Base-by-base conservation (phyloP, 1,284 basidiomycete species). In the Pseudomicrostroma phylloplanum region DNA sequence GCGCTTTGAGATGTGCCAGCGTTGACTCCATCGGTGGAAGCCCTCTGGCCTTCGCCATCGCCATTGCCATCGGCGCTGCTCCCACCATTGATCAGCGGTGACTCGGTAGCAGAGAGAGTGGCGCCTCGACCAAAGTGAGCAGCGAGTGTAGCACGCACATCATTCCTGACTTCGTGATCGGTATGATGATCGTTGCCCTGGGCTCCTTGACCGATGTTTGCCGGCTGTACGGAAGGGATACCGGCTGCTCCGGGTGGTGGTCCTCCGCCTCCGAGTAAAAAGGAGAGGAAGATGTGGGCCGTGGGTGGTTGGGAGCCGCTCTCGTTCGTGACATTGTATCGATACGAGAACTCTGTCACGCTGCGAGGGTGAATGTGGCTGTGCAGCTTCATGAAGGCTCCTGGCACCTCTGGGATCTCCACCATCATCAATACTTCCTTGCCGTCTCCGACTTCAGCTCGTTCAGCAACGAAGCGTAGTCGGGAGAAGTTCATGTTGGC, bases 401-500 rank as follows among this genome's bases (percentile, higher is more conserved):
- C 54, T 21, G 67, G 39, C 26, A 82, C 83, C 78, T 99, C 96
- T 23, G 94, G 92, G 59, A 98, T 89, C 74, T 91, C 89, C 42
- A 97, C 90, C 71, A 89, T 90, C 67, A 98, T 83, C 59, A 98
- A 83, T 0, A 90, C 94, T 80, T 99, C 96, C 59, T 89, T 86
- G 41, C 93, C 88, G 81, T 98, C 96, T 70, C 96, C 96, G 40
- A 98, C 83, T 79, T 96, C 92, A 17, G 96, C 96, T 62, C 96
- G 91, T 78, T 99, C 96, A 15, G 96, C 89, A 25, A 99, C 94
- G 77, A 98, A 99, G 7, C 96, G 86, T 55, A 99, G 81, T 26
- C 96, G 86, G 69, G 91, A 90, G 81, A 99, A 98, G 82, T 99
- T 97, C 91, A 98, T 96, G 81, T 99, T 98, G 15, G 96, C 96